These are phyloP conservation scores for Chaetomium tenue DNA, from an alignment of 495 filamentous ascomycete genomes.

Conservation along the genomic window DNA sequence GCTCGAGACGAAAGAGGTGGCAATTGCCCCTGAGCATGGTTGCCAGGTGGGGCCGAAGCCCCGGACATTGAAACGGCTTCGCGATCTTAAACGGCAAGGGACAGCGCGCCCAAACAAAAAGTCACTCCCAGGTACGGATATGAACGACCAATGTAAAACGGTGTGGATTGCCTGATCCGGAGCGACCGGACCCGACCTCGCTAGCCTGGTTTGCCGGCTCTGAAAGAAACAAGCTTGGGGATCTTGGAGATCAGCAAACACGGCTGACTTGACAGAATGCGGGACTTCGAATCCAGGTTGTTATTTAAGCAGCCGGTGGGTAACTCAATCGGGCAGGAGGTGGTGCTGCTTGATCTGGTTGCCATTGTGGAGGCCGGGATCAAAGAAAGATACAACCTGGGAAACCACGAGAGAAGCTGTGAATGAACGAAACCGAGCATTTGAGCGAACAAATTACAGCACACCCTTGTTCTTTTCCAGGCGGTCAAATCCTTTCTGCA, in stretches of 20 bases:
- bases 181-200: background rate
- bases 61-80: too few species aligned
- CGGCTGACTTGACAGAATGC: background rate
- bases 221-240: background rate
- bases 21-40: too few species aligned
- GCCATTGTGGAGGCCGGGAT: background rate
- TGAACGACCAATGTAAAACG: background rate
- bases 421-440: too few species aligned
- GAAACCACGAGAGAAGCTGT: too few species aligned
- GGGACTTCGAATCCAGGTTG: background rate
- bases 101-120: too few species aligned
- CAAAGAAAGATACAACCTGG: background rate
- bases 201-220: background rate
- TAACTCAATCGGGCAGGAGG: background rate
- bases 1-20: background rate
- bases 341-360: background rate
- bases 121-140: background rate
- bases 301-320: background rate
- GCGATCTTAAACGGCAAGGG: background rate
- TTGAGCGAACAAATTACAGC: too few species aligned
- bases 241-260: constrained; percentile 11
- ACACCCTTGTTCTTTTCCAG: background rate
- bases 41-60: too few species aligned
- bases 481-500: background rate
- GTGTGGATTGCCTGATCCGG: background rate